Conservation (phyloP, 352 stramenopile genomes). For the Aphanomyces cochlioides region DNA sequence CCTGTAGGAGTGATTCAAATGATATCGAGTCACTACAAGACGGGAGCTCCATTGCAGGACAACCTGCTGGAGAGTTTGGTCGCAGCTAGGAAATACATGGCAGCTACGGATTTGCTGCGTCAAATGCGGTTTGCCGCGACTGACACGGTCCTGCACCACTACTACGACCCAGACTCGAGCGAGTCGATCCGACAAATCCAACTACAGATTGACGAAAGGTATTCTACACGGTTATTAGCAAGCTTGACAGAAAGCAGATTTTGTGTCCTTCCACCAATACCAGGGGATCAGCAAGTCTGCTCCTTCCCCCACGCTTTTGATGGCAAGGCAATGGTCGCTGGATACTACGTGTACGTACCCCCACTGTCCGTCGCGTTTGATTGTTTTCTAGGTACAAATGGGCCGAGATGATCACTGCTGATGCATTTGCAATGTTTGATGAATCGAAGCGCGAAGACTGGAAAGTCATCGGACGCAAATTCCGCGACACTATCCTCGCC, state of each 20-base stretch:
- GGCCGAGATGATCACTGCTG: constrained; percentile 95
- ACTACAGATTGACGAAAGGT: neutral
- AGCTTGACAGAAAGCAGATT: constrained; percentile 36
- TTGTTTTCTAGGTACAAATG: constrained; percentile 86
- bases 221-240: neutral
- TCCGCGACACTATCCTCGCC: constrained; percentile 92
- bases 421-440: constrained; percentile 97
- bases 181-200: neutral
- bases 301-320: constrained; percentile 98
- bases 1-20: constrained; percentile 11
- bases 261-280: constrained; percentile 87
- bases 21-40: constrained; percentile 82
- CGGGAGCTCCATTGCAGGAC: constrained; percentile 85
- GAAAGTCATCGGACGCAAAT: constrained; percentile 76
- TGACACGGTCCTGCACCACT: neutral
- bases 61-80: constrained; percentile 96
- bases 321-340: constrained; percentile 90
- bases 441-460: constrained; percentile 72
- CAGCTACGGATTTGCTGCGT: constrained; percentile 30
- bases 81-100: constrained; percentile 93
- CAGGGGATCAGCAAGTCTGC: constrained; percentile 95
- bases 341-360: constrained; percentile 90
- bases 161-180: neutral
- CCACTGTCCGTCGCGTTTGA: neutral
- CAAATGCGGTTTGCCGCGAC: neutral